These are phyloP conservation scores for Lactarius quietus DNA, from an alignment of 768 basidiomycete species.

Conservation along the genomic window DNA sequence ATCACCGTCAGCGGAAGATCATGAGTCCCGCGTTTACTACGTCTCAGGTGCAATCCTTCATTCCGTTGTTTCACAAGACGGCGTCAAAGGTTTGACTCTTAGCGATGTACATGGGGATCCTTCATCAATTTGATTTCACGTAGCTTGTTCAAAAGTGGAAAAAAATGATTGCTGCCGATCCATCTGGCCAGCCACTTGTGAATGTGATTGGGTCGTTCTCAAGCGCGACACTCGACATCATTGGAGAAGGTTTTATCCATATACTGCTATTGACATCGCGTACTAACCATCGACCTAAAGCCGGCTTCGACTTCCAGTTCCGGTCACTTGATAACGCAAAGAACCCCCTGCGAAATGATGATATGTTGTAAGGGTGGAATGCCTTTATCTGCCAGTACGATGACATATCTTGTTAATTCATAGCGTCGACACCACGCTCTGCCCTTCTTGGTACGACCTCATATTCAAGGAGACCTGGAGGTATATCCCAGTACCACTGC, in stretches of 20 bases:
- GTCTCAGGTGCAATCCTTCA: constrained; percentile 27
- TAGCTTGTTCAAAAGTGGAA: constrained; percentile 30
- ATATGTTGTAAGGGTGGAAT: constrained; percentile 27
- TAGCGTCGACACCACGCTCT: constrained; percentile 4
- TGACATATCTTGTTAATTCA: background rate
- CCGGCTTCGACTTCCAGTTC: constrained; percentile 30
- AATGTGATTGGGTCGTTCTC: constrained; percentile 28
- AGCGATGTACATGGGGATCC: background rate
- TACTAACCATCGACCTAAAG: constrained; percentile 7
- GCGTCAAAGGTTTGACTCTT: constrained; percentile 23
- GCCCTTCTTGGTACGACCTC: constrained; percentile 8
- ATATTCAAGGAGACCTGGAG: background rate
- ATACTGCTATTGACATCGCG: background rate
- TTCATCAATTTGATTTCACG: background rate
- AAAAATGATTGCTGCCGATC: constrained; percentile 16
- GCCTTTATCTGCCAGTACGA: background rate
- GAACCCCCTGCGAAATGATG: constrained; percentile 25
- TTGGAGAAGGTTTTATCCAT: constrained; percentile 27
- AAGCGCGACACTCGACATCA: constrained; percentile 29
- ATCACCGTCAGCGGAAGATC: constrained; percentile 29
- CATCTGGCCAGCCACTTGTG: constrained; percentile 14
- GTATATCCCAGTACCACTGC: background rate
- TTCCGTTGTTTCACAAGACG: constrained; percentile 28
- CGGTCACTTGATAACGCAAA: constrained; percentile 27
- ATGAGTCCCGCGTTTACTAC: constrained; percentile 31